Percentiles rank a stretch among this genome's conserved stretches.
These are phyloP conservation scores for Leucosporidium scottii DNA, from an alignment of 768 basidiomycete genomes.

Conservation along the genomic window DNA sequence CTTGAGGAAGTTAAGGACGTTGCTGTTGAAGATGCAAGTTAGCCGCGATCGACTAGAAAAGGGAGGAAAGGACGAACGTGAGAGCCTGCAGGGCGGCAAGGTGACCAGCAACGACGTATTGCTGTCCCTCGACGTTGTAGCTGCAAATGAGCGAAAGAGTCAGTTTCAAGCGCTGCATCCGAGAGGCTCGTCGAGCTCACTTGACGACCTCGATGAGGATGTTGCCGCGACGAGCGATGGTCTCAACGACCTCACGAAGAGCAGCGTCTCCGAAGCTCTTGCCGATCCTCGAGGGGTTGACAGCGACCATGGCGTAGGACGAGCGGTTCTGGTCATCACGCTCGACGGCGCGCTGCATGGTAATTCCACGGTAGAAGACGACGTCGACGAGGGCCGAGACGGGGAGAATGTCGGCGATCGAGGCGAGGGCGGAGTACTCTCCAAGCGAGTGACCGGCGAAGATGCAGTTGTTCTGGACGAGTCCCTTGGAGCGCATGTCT, in stretches of 20 bases:
- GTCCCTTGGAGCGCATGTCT: slow-evolving; percentile 93
- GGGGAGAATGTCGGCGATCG: slow-evolving; percentile 91
- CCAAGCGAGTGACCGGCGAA: slow-evolving; percentile 98
- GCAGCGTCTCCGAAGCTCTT: slow-evolving; percentile 90
- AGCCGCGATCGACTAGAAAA: not conserved
- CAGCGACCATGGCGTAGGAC: slow-evolving; percentile 99
- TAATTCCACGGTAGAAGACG: slow-evolving; percentile 99
- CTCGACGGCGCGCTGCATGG: slow-evolving; percentile 98
- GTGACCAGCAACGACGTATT: slow-evolving; percentile 99
- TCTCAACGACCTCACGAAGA: slow-evolving; percentile 93
- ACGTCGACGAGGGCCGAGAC: slow-evolving; percentile 94
- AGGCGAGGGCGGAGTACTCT: slow-evolving; percentile 96
- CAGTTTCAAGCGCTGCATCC: not conserved
- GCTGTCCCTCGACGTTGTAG: slow-evolving; percentile 70
- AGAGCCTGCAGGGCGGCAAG: slow-evolving; percentile 84
- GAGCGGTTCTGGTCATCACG: slow-evolving; percentile 87
- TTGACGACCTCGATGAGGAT: slow-evolving; percentile 96
- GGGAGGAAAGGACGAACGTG: slow-evolving; percentile 61
- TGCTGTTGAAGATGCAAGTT: slow-evolving; percentile 7
- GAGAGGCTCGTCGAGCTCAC: slow-evolving; percentile 58
- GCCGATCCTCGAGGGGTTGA: slow-evolving; percentile 91
- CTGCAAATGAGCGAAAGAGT: not conserved
- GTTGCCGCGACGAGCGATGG: slow-evolving; percentile 66
- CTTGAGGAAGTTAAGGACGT: slow-evolving; percentile 80
- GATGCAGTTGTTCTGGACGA: slow-evolving; percentile 82